These are phyloP conservation scores for Capronia coronata DNA, from an alignment of 2,329 filamentous ascomycete genomes.

Conservation along the genomic window DNA sequence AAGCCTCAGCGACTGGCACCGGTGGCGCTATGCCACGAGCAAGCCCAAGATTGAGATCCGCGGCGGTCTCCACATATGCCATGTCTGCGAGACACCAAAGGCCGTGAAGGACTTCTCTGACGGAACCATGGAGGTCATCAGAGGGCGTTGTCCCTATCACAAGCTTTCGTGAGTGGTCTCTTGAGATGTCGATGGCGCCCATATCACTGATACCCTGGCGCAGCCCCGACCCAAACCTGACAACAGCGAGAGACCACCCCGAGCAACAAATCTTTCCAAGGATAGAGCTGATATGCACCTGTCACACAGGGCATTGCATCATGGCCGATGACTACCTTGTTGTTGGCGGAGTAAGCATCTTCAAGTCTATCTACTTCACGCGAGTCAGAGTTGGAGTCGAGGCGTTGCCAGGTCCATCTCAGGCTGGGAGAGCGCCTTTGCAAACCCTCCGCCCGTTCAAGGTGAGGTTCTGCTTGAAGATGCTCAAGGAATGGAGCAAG, in stretches of 20 bases:
- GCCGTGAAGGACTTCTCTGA: conserved; percentile 1
- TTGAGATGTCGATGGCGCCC: too few relatives aligned
- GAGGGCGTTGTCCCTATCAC: too few relatives aligned
- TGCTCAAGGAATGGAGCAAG: too few relatives aligned
- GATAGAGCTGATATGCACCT: neutral
- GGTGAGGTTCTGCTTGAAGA: neutral
- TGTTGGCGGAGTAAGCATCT: neutral
- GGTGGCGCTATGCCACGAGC: neutral
- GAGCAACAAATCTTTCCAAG: neutral
- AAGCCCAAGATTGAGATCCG: neutral
- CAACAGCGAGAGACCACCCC: neutral
- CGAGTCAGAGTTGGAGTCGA: neutral
- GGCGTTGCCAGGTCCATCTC: too few relatives aligned
- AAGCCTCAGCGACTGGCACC: neutral
- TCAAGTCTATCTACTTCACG: neutral
- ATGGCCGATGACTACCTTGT: neutral
- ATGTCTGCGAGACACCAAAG: neutral
- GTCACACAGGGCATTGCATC: neutral
- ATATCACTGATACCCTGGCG: too few relatives aligned
- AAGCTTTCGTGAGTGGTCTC: too few relatives aligned
- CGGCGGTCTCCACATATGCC: neutral
- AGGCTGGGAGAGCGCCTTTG: too few relatives aligned
- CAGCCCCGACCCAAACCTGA: neutral
- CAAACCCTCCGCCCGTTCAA: neutral
- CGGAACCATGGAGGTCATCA: neutral